Evolutionary conservation across 139 green algal species (phyloP).

Genomic region (Dunaliella primolecta): DNA sequence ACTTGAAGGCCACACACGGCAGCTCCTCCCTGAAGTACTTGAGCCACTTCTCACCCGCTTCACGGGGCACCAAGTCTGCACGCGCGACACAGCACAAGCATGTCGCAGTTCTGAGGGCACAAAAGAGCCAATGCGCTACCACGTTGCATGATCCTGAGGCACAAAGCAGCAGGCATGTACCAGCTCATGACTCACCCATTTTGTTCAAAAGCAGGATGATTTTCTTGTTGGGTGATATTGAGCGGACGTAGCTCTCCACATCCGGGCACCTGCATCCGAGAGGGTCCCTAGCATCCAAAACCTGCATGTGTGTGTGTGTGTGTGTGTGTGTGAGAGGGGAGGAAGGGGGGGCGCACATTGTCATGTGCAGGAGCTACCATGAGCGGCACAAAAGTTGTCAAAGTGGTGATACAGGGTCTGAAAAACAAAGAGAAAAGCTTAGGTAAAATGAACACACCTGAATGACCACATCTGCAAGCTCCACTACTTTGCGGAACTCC

Average conservation of each 20-base stretch:
- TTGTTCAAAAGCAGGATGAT: constrained; percentile 99
- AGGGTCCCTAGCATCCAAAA: constrained; percentile 95
- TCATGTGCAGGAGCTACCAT: no score
- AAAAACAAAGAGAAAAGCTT: no score
- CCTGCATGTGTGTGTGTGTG: no score
- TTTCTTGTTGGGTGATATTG: constrained; percentile 77
- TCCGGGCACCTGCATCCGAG: constrained; percentile 85
- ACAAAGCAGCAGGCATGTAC: background rate
- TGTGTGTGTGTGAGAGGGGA: no score
- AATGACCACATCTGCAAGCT: constrained; percentile 89
- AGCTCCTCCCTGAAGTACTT: constrained; percentile 93
- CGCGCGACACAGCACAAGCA: no score
- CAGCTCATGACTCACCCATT: constrained; percentile 83
- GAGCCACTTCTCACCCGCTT: constrained; percentile 88
- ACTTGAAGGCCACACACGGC: constrained; percentile 95
- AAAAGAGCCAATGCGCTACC: no score
- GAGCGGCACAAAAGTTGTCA: no score
- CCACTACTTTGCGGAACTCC: constrained; percentile 93
- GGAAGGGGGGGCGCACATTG: no score
- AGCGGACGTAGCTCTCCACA: constrained; percentile 86
- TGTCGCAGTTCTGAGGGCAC: no score
- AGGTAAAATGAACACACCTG: constrained; percentile 53
- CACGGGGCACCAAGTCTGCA: constrained; percentile 87
- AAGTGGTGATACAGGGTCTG: no score
- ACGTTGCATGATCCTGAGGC: no score